Evolutionary conservation across 495 filamentous ascomycete genomes (phyloP).

Genomic region (Endocarpon pusillum): DNA sequence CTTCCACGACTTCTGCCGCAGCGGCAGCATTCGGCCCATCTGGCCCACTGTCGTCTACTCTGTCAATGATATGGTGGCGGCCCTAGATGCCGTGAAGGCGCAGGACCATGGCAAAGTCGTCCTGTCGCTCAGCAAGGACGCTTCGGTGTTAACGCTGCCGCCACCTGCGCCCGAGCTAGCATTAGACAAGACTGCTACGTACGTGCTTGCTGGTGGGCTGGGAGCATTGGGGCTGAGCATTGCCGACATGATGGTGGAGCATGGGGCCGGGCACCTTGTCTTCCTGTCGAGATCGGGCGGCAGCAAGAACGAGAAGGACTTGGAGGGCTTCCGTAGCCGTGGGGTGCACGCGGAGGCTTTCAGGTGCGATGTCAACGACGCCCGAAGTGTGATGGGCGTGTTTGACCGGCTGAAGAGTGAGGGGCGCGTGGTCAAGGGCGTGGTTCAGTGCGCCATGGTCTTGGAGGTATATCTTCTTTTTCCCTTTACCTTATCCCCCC

Average conservation of each 20-base stretch:
- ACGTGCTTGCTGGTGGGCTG: conserved; percentile 37
- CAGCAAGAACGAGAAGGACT: neutral
- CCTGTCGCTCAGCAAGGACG: conserved; percentile 21
- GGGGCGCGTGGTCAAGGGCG: conserved; percentile 29
- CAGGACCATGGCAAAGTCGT: conserved; percentile 39
- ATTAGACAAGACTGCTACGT: conserved; percentile 21
- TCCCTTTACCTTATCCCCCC: too few species aligned
- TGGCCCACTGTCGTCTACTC: conserved; percentile 21
- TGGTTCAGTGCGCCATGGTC: conserved; percentile 30
- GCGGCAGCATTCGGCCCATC: conserved; percentile 6
- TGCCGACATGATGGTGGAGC: conserved; percentile 34
- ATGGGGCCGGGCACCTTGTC: conserved; percentile 33
- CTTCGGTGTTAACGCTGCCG: conserved; percentile 8
- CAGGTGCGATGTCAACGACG: conserved; percentile 24
- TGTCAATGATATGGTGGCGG: conserved; percentile 25
- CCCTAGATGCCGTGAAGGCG: conserved; percentile 38
- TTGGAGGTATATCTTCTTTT: too few species aligned
- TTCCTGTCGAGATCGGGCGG: conserved; percentile 32
- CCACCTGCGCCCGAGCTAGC: neutral
- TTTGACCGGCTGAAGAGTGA: conserved; percentile 8
- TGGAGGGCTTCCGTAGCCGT: neutral
- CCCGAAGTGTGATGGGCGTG: neutral
- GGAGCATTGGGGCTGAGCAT: conserved; percentile 38
- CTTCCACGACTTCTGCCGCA: neutral
- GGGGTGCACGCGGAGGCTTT: conserved; percentile 11